Conservation (phyloP, 768 basidiomycete species). For the Sporobolomyces roseus region DNA sequence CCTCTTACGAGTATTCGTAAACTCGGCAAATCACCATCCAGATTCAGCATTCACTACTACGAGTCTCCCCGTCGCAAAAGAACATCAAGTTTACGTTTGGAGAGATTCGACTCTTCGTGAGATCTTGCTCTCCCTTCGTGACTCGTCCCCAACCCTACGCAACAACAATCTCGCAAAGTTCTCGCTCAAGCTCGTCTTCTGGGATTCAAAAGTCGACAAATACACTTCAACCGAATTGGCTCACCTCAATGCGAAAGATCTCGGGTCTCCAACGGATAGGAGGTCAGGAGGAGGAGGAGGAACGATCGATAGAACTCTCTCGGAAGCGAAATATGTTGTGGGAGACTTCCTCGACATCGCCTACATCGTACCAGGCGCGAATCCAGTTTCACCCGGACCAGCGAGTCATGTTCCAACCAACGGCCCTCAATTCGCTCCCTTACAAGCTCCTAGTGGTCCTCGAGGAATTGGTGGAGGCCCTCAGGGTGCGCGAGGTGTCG, state of each 20-base stretch:
- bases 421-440: not conserved
- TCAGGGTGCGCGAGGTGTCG: too few relatives aligned
- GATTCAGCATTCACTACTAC: constrained; percentile 16
- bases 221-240: not conserved
- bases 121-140: constrained; percentile 38
- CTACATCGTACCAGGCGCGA: constrained; percentile 7
- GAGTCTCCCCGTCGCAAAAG: constrained; percentile 14
- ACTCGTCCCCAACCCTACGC: constrained; percentile 25
- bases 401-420: not conserved
- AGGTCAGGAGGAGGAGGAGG: not conserved
- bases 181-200: constrained; percentile 43
- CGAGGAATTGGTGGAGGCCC: not conserved
- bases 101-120: constrained; percentile 41
- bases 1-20: constrained; percentile 41
- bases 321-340: constrained; percentile 32
- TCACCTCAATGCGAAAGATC: not conserved
- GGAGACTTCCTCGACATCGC: constrained; percentile 38
- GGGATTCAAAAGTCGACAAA: constrained; percentile 17
- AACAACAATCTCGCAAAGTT: constrained; percentile 16
- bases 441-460: not conserved
- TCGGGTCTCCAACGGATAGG: not conserved
- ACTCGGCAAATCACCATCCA: constrained; percentile 15
- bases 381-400: not conserved
- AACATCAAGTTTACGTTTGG: constrained; percentile 41
- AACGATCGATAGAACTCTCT: constrained; percentile 21